phyloP scores from a whole-genome alignment of 148 eudicot genomes.

The Nepenthes mirabilis region DNA sequence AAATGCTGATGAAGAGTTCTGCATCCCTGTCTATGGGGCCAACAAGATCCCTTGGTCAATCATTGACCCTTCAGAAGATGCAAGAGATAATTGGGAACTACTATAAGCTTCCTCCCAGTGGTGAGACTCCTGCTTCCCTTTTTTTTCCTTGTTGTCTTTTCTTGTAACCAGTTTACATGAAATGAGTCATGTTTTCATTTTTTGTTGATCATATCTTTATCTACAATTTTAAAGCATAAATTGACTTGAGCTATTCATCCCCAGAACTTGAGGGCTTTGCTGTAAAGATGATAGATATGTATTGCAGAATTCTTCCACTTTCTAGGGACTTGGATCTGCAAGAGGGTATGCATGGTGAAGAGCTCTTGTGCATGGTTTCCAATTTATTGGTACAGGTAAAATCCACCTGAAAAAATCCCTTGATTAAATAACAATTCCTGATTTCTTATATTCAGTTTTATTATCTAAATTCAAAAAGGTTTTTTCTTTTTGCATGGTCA shows the following conservation, averaged over 20 bases:
- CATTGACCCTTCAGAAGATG: constrained; percentile 45
- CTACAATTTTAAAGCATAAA: neutral
- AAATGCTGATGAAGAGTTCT: constrained; percentile 31
- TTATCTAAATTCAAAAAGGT: neutral
- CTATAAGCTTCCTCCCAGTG: constrained; percentile 33
- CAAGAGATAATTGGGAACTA: constrained; percentile 44
- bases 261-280: constrained; percentile 59
- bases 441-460: neutral
- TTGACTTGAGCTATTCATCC: neutral
- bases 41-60: constrained; percentile 46
- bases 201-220: neutral
- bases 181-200: neutral
- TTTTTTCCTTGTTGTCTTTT: neutral
- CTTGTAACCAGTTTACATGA: neutral
- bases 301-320: constrained; percentile 60
- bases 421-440: neutral
- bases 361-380: constrained; percentile 64
- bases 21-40: constrained; percentile 25
- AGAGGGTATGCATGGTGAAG: constrained; percentile 93
- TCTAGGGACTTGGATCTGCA: constrained; percentile 88
- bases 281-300: constrained; percentile 55
- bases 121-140: constrained; percentile 24
- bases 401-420: neutral
- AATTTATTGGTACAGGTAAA: constrained; percentile 74
- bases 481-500: no score